Percentiles rank a stretch among this genome's conserved stretches.
These are phyloP conservation scores for Sesbania bispinosa DNA, from an alignment of 306 rosid species.

Conservation along the genomic window DNA sequence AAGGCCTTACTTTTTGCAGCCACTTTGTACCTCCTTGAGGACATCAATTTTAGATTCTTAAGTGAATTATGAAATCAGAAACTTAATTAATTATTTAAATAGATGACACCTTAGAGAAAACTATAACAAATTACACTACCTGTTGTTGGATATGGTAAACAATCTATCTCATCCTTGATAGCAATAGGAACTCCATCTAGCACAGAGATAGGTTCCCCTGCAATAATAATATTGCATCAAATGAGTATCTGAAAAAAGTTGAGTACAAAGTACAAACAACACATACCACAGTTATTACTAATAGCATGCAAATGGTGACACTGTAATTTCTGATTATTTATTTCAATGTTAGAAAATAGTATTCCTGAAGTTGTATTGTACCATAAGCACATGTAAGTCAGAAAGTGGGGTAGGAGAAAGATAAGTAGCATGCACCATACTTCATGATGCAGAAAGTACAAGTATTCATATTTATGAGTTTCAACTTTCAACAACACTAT, in stretches of 20 bases:
- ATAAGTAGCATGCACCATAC: neutral
- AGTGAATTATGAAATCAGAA: constrained; percentile 14
- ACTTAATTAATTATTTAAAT: constrained; percentile 5
- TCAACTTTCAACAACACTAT: neutral
- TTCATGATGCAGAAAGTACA: neutral
- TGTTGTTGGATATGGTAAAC: constrained; percentile 91
- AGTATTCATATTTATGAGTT: neutral
- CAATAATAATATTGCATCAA: constrained; percentile 5
- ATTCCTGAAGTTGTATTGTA: no score
- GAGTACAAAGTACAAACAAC: neutral
- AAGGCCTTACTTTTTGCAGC: constrained; percentile 77
- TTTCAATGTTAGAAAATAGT: no score
- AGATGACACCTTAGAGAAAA: neutral
- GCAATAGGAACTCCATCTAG: constrained; percentile 88
- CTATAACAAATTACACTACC: constrained; percentile 41
- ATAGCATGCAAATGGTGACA: neutral
- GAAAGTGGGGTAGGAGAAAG: neutral
- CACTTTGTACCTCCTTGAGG: constrained; percentile 82
- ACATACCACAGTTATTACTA: neutral
- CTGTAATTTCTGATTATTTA: neutral
- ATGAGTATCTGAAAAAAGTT: neutral
- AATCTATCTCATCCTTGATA: constrained; percentile 91
- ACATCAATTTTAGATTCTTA: constrained; percentile 15
- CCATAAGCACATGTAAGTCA: neutral
- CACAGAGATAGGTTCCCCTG: constrained; percentile 72